These are phyloP conservation scores for Saturnispora mendoncae DNA, from an alignment of 805 yeast genomes.

Conservation along the genomic window DNA sequence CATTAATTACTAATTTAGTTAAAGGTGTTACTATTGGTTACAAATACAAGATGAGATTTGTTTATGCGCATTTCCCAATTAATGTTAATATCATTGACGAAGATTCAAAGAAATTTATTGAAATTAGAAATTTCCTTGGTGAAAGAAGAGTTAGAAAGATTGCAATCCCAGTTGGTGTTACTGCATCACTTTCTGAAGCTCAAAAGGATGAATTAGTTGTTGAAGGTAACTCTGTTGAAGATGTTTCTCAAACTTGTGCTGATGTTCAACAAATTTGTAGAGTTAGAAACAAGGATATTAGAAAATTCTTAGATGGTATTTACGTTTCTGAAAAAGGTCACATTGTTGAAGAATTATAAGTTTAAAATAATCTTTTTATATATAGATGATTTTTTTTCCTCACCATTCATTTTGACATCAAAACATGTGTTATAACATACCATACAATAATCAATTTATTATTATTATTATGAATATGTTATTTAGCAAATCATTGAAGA, in stretches of 20 bases:
- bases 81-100: slow-evolving; percentile 85
- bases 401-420: not conserved
- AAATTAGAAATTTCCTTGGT: slow-evolving; percentile 99
- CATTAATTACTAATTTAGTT: slow-evolving; percentile 86
- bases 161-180: slow-evolving; percentile 82
- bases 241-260: slow-evolving; percentile 97
- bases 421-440: not conserved
- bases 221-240: slow-evolving; percentile 93
- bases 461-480: slow-evolving; percentile 1
- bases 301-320: slow-evolving; percentile 99
- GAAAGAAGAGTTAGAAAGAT: slow-evolving; percentile 94
- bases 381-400: slow-evolving; percentile 2
- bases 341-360: slow-evolving; percentile 45
- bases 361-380: not conserved
- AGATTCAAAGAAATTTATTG: slow-evolving; percentile 68
- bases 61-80: slow-evolving; percentile 99
- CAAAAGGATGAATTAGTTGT: slow-evolving; percentile 93
- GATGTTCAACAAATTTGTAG: slow-evolving; percentile 96
- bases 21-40: slow-evolving; percentile 99
- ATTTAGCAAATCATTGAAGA: slow-evolving; percentile 28
- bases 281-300: slow-evolving; percentile 99
- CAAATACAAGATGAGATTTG: slow-evolving; percentile 99
- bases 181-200: slow-evolving; percentile 66
- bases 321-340: slow-evolving; percentile 94
- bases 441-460: too few species aligned